Base-by-base conservation (phyloP, 371 early-diverging fungal genomes). In the Chytridium lagenaria region DNA sequence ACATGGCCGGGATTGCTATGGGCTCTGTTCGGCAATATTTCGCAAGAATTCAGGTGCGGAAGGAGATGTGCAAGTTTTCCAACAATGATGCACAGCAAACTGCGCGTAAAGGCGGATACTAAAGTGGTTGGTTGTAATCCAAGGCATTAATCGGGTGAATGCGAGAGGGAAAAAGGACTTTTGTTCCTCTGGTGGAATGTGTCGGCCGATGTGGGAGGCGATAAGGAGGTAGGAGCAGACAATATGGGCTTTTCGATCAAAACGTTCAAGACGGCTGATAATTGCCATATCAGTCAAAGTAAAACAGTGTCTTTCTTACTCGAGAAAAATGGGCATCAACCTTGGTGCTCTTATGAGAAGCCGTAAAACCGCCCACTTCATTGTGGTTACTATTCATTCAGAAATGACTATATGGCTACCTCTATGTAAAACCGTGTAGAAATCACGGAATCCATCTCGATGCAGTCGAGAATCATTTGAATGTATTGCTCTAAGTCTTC, bases 341-440 rank as follows among this genome's bases (percentile, higher is more conserved):
- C 44, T 44, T 23, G 73, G 72, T 34, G 39, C 83, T 40, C 33
- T 67, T 51, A 73, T 55, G 26, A 49, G 2, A 1, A 72, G 37
- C n/a, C 83, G 81, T 72, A 75, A 51, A 22, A 67, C 39, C 1
- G 78, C 76, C 81, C 81, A 81, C 72, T 66, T 3, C 16, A 19
- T 31, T 31, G 19, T 30, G 34, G 64, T 30, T 23, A 38, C 5
- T 16, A 40, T 40, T 22, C 10, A 30, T n/a, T 16, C 5, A 67
- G 30, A 7, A 7, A 7, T 55, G 55, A 16, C 26, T 7, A 34
- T 10, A 61, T 7, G 2, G 34, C 15, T 66, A 68, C 68, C 68
- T 88, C 90, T 30, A 84, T 74, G 69, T 86, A 88, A 37, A 79
- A 80, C 2, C 88, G 84, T 1, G 85, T 83, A 7, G 88, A 86